Evolutionary conservation across 306 rosid species (phyloP).

Genomic region (Cyclanthera cordifolia): DNA sequence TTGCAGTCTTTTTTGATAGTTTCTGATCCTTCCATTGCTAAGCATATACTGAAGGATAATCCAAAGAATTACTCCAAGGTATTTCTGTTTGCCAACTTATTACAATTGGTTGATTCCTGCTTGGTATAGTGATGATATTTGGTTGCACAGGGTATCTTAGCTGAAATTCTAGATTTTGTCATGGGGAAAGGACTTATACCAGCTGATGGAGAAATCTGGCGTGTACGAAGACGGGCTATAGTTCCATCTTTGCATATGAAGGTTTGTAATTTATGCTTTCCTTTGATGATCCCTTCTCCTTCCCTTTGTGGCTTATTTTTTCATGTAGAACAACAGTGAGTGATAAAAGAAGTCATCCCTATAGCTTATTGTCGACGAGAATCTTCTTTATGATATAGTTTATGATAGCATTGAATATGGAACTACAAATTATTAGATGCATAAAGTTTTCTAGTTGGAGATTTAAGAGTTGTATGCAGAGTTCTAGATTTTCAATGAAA

Average conservation of each 20-base stretch:
- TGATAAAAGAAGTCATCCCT: background rate
- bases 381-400: background rate
- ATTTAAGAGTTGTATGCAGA: background rate
- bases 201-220: constrained; percentile 98
- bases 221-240: constrained; percentile 67
- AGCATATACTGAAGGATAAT: constrained; percentile 73
- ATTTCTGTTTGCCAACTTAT: constrained; percentile 14
- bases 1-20: constrained; percentile 87
- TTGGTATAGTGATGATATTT: constrained; percentile 11
- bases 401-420: background rate
- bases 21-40: constrained; percentile 90
- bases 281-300: background rate
- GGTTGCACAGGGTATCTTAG: constrained; percentile 76
- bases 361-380: background rate
- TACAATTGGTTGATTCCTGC: constrained; percentile 4
- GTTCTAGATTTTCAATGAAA: background rate
- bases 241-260: constrained; percentile 88
- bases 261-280: constrained; percentile 25
- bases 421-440: background rate
- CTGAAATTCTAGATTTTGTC: constrained; percentile 89
- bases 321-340: background rate
- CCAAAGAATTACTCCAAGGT: constrained; percentile 95
- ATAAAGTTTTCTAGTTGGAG: background rate
- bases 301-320: background rate
- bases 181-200: constrained; percentile 99